A percentile compares a stretch with the other conserved stretches of the same genome.
phyloP scores from a whole-genome alignment of 257 asterid species.

The Rehmannia glutinosa region DNA sequence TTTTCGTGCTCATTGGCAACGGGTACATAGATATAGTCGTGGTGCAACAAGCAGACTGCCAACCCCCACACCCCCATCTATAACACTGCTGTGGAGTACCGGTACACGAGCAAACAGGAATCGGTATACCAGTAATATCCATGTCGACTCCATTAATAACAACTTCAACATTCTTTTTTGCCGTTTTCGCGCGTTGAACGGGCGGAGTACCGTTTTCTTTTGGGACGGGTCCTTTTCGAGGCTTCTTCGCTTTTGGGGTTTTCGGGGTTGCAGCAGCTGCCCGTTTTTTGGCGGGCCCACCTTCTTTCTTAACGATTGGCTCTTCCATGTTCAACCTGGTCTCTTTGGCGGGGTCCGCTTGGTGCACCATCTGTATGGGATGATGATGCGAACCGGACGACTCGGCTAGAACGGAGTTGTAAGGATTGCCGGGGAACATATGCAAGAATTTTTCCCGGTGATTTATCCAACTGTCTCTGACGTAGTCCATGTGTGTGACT shows the following conservation, averaged over 20 bases:
- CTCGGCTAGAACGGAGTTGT: slow-evolving; percentile 52
- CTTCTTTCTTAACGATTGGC: slow-evolving; percentile 42
- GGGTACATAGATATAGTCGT: slow-evolving; percentile 90
- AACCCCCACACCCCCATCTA: slow-evolving; percentile 98
- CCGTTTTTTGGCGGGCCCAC: slow-evolving; percentile 56
- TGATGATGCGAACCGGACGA: slow-evolving; percentile 54
- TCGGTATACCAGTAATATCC: slow-evolving; percentile 87
- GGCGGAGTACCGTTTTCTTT: slow-evolving; percentile 50
- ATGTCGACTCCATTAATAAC: slow-evolving; percentile 79
- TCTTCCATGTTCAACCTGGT: slow-evolving; percentile 41
- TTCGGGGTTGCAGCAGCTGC: slow-evolving; percentile 44
- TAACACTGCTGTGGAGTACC: slow-evolving; percentile 95
- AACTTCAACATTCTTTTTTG: slow-evolving; percentile 72
- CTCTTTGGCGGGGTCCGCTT: slow-evolving; percentile 44
- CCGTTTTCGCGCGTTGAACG: slow-evolving; percentile 55
- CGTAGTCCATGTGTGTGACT: slow-evolving; percentile 66
- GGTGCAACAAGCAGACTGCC: slow-evolving; percentile 99
- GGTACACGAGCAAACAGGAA: slow-evolving; percentile 92
- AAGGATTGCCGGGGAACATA: slow-evolving; percentile 64
- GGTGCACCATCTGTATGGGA: slow-evolving; percentile 65
- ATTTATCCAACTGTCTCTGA: slow-evolving; percentile 78
- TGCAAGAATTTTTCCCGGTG: slow-evolving; percentile 72
- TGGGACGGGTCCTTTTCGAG: slow-evolving; percentile 46
- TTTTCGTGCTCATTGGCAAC: slow-evolving; percentile 88
- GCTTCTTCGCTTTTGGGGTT: slow-evolving; percentile 63